Conservation (phyloP, 2,329 filamentous ascomycete species). For the Cryphonectria naterciae region DNA sequence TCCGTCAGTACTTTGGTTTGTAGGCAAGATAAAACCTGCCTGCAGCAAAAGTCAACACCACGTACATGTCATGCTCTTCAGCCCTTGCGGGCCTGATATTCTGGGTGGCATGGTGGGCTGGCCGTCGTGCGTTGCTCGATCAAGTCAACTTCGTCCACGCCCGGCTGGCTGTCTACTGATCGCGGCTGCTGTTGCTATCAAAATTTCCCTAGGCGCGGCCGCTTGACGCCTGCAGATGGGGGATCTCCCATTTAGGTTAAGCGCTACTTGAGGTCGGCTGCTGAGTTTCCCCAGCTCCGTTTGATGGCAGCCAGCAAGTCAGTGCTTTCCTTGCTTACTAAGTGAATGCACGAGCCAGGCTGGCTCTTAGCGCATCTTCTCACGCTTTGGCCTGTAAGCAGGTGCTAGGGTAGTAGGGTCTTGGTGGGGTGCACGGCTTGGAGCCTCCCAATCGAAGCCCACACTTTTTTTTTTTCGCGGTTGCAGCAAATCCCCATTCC, state of each 20-base stretch:
- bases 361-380: constrained; percentile 8
- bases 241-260: not conserved
- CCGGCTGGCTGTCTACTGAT: constrained; percentile 19
- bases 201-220: constrained; percentile 29
- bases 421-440: constrained; percentile 17
- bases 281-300: constrained; percentile 17
- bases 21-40: constrained; percentile 29
- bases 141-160: constrained; percentile 20
- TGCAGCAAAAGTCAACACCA: constrained; percentile 29
- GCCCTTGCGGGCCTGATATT: constrained; percentile 63
- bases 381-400: not conserved
- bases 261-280: constrained; percentile 12
- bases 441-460: constrained; percentile 19
- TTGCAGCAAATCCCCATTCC: constrained; percentile 11
- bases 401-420: constrained; percentile 5
- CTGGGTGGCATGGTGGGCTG: constrained; percentile 66
- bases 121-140: constrained; percentile 29
- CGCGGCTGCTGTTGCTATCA: constrained; percentile 25
- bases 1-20: constrained; percentile 30
- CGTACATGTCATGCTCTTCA: constrained; percentile 65
- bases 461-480: constrained; percentile 27
- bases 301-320: not conserved
- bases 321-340: constrained; percentile 1
- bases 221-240: constrained; percentile 23
- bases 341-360: not conserved